Percentiles rank a stretch among this genome's conserved stretches.
These are phyloP conservation scores for Cutaneotrichosporon daszewskae DNA, from an alignment of 1,284 basidiomycete genomes.

Conservation along the genomic window DNA sequence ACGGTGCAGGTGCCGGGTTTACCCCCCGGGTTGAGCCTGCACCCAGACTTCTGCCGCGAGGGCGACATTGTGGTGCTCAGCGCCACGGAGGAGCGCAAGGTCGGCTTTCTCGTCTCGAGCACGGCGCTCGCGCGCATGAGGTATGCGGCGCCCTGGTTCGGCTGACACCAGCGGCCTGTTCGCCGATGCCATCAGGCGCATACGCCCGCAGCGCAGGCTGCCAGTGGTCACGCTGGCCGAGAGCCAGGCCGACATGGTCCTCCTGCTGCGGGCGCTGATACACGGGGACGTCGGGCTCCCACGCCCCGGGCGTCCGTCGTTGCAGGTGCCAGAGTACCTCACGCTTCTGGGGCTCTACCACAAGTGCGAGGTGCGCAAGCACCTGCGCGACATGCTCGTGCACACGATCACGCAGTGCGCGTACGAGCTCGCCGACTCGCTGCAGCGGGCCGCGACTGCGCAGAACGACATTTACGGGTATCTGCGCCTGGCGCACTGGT, in stretches of 20 bases:
- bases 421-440: background rate
- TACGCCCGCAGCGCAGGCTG: background rate
- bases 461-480: background rate
- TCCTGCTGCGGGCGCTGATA: constrained; percentile 1
- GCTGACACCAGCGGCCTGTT: background rate
- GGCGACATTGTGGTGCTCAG: constrained; percentile 11
- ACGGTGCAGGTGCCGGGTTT: too few relatives aligned
- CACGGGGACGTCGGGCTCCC: background rate
- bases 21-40: too few relatives aligned
- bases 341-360: constrained; percentile 3
- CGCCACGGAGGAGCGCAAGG: background rate
- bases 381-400: background rate
- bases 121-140: background rate
- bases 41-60: constrained; percentile 8
- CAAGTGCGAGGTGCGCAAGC: background rate
- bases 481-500: background rate
- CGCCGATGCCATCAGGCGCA: background rate
- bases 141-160: background rate
- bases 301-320: background rate
- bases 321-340: too few relatives aligned
- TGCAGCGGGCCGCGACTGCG: background rate
- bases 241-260: background rate
- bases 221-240: background rate
- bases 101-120: constrained; percentile 6
- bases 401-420: background rate